These are phyloP conservation scores for Clonostachys byssicola DNA, from an alignment of 2,329 filamentous ascomycete species.

Conservation along the genomic window DNA sequence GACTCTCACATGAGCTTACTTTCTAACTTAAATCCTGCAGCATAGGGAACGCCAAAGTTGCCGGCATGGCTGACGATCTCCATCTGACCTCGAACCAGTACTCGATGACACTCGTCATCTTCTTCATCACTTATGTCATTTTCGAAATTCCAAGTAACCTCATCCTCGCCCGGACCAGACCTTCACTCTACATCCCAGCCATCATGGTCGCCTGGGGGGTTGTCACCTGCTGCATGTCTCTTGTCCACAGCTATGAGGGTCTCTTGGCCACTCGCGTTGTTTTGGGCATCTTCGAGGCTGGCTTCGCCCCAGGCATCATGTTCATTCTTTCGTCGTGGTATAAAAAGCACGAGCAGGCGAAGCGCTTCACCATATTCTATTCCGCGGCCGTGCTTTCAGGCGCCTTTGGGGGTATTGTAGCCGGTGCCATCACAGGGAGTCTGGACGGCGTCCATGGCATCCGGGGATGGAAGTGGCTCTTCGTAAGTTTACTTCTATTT, in stretches of 20 bases:
- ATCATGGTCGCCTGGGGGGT: conserved; percentile 55
- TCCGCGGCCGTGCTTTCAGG: conserved; percentile 67
- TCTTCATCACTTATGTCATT: conserved; percentile 67
- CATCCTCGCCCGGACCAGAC: conserved; percentile 57
- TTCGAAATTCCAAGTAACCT: conserved; percentile 64
- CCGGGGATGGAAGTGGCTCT: conserved; percentile 44
- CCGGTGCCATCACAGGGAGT: conserved; percentile 49
- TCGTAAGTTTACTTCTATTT: conserved; percentile 16
- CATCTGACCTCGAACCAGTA: conserved; percentile 55
- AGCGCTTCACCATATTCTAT: conserved; percentile 59
- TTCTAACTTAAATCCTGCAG: conserved; percentile 7
- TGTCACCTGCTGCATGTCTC: conserved; percentile 19
- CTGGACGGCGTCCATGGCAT: conserved; percentile 49
- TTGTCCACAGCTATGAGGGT: conserved; percentile 13
- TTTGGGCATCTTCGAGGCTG: conserved; percentile 54
- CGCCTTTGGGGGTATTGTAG: conserved; percentile 59
- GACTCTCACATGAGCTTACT: too few relatives aligned
- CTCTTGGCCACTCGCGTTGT: conserved; percentile 32
- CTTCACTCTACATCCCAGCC: conserved; percentile 59
- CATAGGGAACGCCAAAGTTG: conserved; percentile 49
- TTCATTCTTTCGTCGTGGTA: conserved; percentile 68
- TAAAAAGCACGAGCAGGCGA: conserved; percentile 20
- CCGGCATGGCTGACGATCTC: conserved; percentile 28
- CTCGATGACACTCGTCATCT: conserved; percentile 55
- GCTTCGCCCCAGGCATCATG: conserved; percentile 55